Percentiles rank a stretch among this genome's conserved stretches.
phyloP scores from a whole-genome alignment of 2,329 filamentous ascomycete genomes.

The Monosporascus ibericus region DNA sequence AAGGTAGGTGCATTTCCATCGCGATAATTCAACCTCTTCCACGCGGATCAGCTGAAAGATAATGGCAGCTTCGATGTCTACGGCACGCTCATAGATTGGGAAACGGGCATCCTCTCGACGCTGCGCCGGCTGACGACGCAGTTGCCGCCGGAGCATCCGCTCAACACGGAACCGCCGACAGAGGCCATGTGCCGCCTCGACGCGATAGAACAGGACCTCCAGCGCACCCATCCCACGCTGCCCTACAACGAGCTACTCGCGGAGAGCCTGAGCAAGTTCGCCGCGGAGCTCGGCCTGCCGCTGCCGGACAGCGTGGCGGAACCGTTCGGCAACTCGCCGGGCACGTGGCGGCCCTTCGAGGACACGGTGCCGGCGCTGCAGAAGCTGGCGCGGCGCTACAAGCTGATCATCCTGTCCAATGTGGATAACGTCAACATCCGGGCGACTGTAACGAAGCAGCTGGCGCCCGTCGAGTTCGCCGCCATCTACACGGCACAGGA shows the following conservation, averaged over 20 bases:
- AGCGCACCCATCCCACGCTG: slow-evolving; percentile 47
- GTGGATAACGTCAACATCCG: slow-evolving; percentile 27
- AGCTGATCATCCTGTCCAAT: slow-evolving; percentile 54
- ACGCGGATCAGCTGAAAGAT: not conserved
- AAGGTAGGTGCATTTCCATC: not conserved
- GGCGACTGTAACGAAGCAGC: slow-evolving; percentile 22
- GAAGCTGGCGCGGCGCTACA: slow-evolving; percentile 43
- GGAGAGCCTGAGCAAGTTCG: slow-evolving; percentile 39
- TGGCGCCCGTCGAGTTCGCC: slow-evolving; percentile 51
- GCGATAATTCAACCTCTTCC: not conserved
- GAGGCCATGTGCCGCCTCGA: slow-evolving; percentile 37
- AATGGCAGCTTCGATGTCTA: slow-evolving; percentile 63
- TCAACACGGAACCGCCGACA: slow-evolving; percentile 29
- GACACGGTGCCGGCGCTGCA: slow-evolving; percentile 51
- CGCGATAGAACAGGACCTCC: slow-evolving; percentile 41
- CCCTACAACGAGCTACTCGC: slow-evolving; percentile 56
- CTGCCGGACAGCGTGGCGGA: slow-evolving; percentile 33
- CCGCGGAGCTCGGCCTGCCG: slow-evolving; percentile 33
- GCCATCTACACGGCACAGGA: slow-evolving; percentile 64
- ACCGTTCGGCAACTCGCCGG: slow-evolving; percentile 45
- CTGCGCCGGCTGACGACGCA: slow-evolving; percentile 43
- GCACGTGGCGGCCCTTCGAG: slow-evolving; percentile 49
- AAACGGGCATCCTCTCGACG: slow-evolving; percentile 53
- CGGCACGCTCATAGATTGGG: slow-evolving; percentile 76
- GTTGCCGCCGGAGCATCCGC: slow-evolving; percentile 26